Base-by-base conservation (phyloP, 2,329 filamentous ascomycete species). In the Fusarium sp. region DNA sequence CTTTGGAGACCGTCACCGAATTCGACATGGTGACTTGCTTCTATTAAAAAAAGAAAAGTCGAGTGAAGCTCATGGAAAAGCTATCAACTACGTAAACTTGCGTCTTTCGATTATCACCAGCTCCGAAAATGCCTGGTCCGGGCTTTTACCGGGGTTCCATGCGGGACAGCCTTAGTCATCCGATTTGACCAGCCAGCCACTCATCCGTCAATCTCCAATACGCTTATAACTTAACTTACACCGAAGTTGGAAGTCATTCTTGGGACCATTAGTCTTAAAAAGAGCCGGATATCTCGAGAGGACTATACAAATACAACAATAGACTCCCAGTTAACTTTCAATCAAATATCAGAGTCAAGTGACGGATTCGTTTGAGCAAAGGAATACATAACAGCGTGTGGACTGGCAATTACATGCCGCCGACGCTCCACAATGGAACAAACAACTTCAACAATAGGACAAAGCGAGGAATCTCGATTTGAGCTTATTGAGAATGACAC, bases 21-120 rank as follows among this genome's bases (percentile, higher is more conserved):
- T 78, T 78, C 58, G 81, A 78, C 82, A 84, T 84, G 63, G 54
- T 41, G 63, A 56, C 51, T 62, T 62, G 56, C 30, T 56, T 67
- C 55, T 46, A 54, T 13, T 17, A n/a, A 43, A 37, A 57, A 56
- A 53, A n/a, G 41, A 37, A 57, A 56, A 53, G 32, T 49, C 22
- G 37, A 48, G 33, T 35, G 58, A 66, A 55, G 52, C 64, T 62
- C 56, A 58, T 70, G 66, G 15, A 71, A 70, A 65, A 60, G 59
- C 64, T 47, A 47, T 56, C 63, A 67, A 49, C 61, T 67, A 50
- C 41, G 58, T 70, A 70, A 62, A 71, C 66, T 71, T 71, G 65
- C 66, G 71, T 70, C 72, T 71, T 74, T 57, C 71, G 72, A 74
- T 70, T 60, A 58, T 65, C 68, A 68, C 53, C 60, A 66, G 72